Evolutionary conservation across 805 yeast species (phyloP), one percentile per base, ranked within the genome.

Genomic region (Saccharomycopsis babjevae): DNA sequence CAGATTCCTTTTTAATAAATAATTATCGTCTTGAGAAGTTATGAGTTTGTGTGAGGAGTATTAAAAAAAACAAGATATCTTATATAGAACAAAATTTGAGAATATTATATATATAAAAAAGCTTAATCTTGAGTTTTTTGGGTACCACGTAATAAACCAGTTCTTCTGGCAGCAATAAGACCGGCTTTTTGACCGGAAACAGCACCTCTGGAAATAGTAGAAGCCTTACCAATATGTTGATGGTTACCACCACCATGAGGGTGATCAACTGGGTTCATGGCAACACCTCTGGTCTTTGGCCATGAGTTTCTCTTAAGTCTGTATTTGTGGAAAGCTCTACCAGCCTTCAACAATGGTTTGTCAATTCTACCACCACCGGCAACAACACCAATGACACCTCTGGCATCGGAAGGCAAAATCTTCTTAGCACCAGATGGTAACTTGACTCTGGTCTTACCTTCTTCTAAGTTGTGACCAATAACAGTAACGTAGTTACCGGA

Each of bases 231-330:
- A 83, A 92, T 93, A 81, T 93, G 98, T 85, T 93, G 98, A 83
- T 93, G 98, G 97, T 92, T 92, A 93, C 99, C 99, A 93, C 99
- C 98, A 89, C 99, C 99, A 81, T 93, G 99, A 79, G 99, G 99
- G 85, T 93, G 99, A 80, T 93, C 99, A 79, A 93, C 99, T 80
- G 98, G 98, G 85, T 93, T 93, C 99, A 94, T 93, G 79, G 99
- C 99, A 78, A 93, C 98, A 93, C 98, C 99, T 85, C 98, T 91
- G 77, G 98, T 94, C 89, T 90, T 92, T 83, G 99, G 99, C 98
- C 98, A 94, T 70, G 97, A 90, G 96, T 94, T 91, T 84, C 98
- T 86, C 96, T 94, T 94, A 75, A 92, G 96, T 83, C 81, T 92
- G 94, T 88, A 92, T 85, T 93, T 93, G 92, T 93, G 97, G 97